phyloP scores from a whole-genome alignment of 2,329 filamentous ascomycete genomes.

The Sordariomycetes sp. region DNA sequence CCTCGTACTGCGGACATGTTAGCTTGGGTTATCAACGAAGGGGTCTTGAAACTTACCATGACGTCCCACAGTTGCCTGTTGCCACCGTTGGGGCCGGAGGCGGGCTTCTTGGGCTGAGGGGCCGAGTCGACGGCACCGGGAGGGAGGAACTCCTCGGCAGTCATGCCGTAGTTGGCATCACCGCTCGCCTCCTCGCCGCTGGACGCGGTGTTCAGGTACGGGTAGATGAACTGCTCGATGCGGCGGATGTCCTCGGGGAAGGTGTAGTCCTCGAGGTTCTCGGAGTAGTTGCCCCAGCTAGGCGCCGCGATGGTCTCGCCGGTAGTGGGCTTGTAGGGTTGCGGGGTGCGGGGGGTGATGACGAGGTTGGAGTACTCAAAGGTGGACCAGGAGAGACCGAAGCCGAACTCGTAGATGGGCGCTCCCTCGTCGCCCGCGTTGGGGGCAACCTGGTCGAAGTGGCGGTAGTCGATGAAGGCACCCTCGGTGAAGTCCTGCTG shows the following conservation, averaged over 20 bases:
- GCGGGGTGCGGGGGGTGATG: constrained; percentile 39
- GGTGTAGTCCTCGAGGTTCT: constrained; percentile 52
- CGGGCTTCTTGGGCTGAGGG: constrained; percentile 44
- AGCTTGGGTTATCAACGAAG: too few relatives aligned
- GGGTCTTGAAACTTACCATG: too few relatives aligned
- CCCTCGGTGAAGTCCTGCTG: constrained; percentile 71
- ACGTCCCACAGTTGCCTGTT: constrained; percentile 59
- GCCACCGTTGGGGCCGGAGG: constrained; percentile 49
- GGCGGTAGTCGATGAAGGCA: constrained; percentile 62
- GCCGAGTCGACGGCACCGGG: constrained; percentile 43
- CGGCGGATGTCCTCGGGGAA: constrained; percentile 54
- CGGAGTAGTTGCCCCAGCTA: constrained; percentile 54
- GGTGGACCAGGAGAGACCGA: constrained; percentile 70
- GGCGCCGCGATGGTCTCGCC: constrained; percentile 57
- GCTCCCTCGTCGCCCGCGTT: constrained; percentile 25
- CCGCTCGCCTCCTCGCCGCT: constrained; percentile 28
- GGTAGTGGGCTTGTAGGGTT: constrained; percentile 46
- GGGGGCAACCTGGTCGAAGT: constrained; percentile 54
- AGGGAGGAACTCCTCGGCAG: constrained; percentile 51
- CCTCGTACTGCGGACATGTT: too few relatives aligned
- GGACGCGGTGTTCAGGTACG: constrained; percentile 59
- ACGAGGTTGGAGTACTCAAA: constrained; percentile 65
- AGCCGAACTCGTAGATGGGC: constrained; percentile 75
- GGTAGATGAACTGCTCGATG: constrained; percentile 54
- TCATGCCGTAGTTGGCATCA: constrained; percentile 51